These are phyloP conservation scores for Platanthera guangdongensis DNA, from an alignment of 106 monocot species.

Conservation along the genomic window DNA sequence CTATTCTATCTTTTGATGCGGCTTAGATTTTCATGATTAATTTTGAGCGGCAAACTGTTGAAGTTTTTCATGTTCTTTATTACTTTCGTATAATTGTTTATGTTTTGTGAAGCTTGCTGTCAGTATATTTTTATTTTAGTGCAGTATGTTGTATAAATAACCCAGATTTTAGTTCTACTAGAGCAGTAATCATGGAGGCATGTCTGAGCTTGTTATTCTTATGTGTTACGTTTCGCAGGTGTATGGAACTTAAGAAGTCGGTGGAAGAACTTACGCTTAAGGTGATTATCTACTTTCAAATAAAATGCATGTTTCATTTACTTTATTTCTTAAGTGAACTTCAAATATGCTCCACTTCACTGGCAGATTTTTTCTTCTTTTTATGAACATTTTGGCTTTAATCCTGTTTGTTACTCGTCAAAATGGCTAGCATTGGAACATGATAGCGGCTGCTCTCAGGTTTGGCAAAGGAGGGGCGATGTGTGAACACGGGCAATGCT, in stretches of 20 bases:
- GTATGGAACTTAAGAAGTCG: slow-evolving; percentile 3
- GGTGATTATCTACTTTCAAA: background rate
- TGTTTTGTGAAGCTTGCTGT: background rate
- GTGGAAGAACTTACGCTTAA: background rate
- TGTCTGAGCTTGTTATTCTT: background rate
- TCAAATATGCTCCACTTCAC: background rate
- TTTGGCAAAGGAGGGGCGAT: too few species aligned
- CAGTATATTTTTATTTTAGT: background rate
- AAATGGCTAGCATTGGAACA: background rate
- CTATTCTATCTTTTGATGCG: background rate
- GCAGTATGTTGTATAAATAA: background rate
- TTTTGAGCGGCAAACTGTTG: background rate
- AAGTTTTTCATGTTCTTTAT: background rate
- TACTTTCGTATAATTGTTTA: background rate
- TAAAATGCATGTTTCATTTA: background rate
- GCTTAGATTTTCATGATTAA: background rate
- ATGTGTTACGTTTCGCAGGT: background rate
- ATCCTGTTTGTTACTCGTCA: background rate
- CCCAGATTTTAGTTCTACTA: background rate
- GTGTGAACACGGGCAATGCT: too few species aligned
- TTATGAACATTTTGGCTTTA: background rate
- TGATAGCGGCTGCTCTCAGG: too few species aligned
- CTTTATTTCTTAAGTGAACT: background rate
- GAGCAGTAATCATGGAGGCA: background rate
- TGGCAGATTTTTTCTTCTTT: background rate